These are phyloP conservation scores for Hypsizygus marmoreus DNA, from an alignment of 768 basidiomycete genomes.

Conservation along the genomic window DNA sequence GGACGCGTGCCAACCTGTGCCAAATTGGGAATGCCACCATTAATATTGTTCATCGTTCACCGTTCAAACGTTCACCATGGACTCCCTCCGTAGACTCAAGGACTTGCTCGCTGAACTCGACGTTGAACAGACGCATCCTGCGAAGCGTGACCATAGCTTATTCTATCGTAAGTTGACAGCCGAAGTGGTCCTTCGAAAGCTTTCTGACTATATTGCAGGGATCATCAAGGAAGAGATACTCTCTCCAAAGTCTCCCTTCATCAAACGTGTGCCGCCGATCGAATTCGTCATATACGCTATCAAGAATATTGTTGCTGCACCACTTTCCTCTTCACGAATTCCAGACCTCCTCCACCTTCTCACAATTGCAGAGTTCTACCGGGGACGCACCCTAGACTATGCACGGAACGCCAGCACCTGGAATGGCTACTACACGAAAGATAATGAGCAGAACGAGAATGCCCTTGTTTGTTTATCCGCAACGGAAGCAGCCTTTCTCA, in stretches of 20 bases:
- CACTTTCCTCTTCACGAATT: constrained; percentile 22
- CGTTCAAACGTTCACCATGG: background rate
- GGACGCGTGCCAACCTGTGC: too few relatives aligned
- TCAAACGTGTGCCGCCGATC: constrained; percentile 27
- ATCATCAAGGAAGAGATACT: constrained; percentile 23
- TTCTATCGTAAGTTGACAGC: constrained; percentile 17
- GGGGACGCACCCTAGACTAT: constrained; percentile 26
- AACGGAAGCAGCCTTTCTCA: constrained; percentile 23
- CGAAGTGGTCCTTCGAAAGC: background rate
- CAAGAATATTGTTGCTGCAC: constrained; percentile 30
- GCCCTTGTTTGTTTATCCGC: constrained; percentile 13
- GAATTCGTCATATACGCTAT: constrained; percentile 32
- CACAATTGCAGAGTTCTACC: constrained; percentile 39
- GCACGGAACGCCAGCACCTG: constrained; percentile 27
- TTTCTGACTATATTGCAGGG: constrained; percentile 10
- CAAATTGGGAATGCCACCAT: too few relatives aligned
- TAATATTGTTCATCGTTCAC: background rate
- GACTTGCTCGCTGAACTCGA: constrained; percentile 17
- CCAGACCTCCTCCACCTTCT: constrained; percentile 37
- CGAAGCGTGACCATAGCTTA: constrained; percentile 13
- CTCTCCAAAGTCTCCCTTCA: constrained; percentile 22
- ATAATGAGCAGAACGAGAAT: constrained; percentile 11
- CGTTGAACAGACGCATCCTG: constrained; percentile 7
- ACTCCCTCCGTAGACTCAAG: constrained; percentile 16
- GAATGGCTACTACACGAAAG: constrained; percentile 28